Percentiles rank a stretch among this genome's conserved stretches.
phyloP scores from a whole-genome alignment of 139 green algal species.

The Coelastrella sp. region DNA sequence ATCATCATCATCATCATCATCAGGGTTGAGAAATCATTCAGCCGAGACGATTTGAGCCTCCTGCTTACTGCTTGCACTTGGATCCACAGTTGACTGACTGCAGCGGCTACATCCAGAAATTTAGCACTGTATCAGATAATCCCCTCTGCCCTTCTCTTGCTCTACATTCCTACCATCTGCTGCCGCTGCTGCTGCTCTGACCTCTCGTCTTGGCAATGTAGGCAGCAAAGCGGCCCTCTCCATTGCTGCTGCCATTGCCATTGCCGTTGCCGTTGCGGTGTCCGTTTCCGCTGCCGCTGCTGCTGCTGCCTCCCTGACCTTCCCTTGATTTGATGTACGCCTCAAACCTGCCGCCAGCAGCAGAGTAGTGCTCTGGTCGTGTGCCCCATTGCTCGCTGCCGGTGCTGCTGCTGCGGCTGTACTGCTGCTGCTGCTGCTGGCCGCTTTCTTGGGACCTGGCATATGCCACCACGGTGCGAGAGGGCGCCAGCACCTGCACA shows the following conservation, averaged over 20 bases:
- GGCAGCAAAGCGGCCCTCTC: slow-evolving; percentile 19
- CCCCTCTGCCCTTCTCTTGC: too few relatives aligned
- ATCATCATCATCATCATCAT: too few relatives aligned
- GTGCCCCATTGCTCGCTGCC: slow-evolving; percentile 6
- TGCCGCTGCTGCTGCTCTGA: background rate
- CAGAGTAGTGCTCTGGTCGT: background rate
- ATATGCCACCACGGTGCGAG: slow-evolving; percentile 75
- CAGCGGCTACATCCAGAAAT: too few relatives aligned
- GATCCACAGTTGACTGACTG: too few relatives aligned
- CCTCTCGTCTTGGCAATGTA: background rate
- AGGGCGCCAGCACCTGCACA: slow-evolving; percentile 66
- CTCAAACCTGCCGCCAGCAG: slow-evolving; percentile 10
- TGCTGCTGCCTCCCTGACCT: slow-evolving; percentile 1
- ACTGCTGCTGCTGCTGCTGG: slow-evolving; percentile 24
- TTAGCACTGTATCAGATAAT: too few relatives aligned
- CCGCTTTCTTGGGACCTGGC: slow-evolving; percentile 48
- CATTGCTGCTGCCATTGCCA: slow-evolving; percentile 5
- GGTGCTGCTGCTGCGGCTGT: background rate
- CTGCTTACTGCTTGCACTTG: too few relatives aligned
- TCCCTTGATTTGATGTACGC: background rate
- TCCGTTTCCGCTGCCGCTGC: background rate
- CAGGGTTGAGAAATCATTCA: too few relatives aligned
- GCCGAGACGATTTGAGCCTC: too few relatives aligned
- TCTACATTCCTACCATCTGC: too few relatives aligned
- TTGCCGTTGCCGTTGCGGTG: slow-evolving; percentile 20